Evolutionary conservation across 2,329 filamentous ascomycete genomes (phyloP), one percentile per base, ranked within the genome.

Genomic region (Penicillium sp.): DNA sequence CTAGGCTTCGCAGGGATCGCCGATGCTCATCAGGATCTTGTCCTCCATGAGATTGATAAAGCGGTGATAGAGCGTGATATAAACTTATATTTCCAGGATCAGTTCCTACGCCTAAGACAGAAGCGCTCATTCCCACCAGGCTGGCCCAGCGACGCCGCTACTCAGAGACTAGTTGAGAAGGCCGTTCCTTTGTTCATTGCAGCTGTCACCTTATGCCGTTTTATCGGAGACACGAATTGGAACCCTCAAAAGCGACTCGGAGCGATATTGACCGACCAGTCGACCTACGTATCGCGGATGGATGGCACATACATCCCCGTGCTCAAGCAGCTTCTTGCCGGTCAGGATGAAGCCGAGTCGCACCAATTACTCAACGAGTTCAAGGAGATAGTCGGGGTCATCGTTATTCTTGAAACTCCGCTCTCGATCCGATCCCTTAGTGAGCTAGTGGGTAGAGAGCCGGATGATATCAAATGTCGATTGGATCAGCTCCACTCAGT

Each of bases 1-100:
- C 53, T 63, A 4, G 66, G 62, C 2, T 69, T 71, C 37, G 40
- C 50, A 22, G 31, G 57, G 6, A 58, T 69, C 20, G 12, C 31
- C 1, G 48, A 57, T 18, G 50, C 60, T 26, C 27, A 61, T 3
- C 49, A 66, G 56, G 53, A 67, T 45, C 14, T 71, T 6, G 51
- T 55, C 48, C 61, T 69, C 1, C 59, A 61, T 46, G 61, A 69
- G 3, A 57, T 70, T 11, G 52, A 62, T 6, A n/a, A 57, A 42
- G 23, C 53, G 42, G 61, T 63, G 3, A 60, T 64, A 12, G 52
- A 63, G 26, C 60, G 61, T n/a, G 67, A 71, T 40, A 67, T 71
- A 29, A 31, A 7, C 5, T 20, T 68, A 9, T 71, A 42, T 72
- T 37, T 23, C 54, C 8, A 29, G 55, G 18, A 63, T 69, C 26